Evolutionary conservation across 768 basidiomycete genomes (phyloP).

Genomic region (Amanita subjunquillea): DNA sequence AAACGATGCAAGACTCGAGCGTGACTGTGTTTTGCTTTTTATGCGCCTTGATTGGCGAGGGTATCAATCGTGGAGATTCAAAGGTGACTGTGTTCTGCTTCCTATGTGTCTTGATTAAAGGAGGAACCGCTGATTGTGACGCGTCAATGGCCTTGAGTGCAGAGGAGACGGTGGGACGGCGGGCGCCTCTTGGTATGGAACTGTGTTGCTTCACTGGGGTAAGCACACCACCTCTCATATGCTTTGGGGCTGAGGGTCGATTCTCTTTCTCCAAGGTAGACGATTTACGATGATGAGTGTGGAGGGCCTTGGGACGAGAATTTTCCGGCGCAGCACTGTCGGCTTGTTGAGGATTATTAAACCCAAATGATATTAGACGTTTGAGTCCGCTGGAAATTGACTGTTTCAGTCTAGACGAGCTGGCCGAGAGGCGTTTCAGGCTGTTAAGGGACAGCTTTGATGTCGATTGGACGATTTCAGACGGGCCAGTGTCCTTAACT

Average conservation of each 20-base stretch:
- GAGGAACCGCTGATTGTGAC: background rate
- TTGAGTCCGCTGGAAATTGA: background rate
- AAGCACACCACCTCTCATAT: background rate
- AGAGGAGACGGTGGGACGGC: conserved; percentile 2
- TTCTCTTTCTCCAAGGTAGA: background rate
- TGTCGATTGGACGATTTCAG: background rate
- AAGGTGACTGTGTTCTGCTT: background rate
- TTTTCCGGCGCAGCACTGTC: background rate
- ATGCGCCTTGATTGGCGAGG: background rate
- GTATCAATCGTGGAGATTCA: background rate
- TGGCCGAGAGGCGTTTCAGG: background rate
- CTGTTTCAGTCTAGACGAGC: background rate
- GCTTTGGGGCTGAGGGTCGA: background rate
- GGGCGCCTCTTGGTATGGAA: background rate
- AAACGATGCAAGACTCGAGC: background rate
- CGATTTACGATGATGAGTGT: background rate
- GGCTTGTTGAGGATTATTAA: background rate
- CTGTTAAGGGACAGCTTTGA: background rate
- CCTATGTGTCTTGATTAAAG: background rate
- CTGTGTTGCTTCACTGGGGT: background rate
- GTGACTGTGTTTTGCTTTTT: background rate
- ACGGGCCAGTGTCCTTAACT: background rate
- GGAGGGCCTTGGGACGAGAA: background rate
- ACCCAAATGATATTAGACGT: background rate
- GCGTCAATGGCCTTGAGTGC: background rate